phyloP scores from a whole-genome alignment of 2,329 filamentous ascomycete species.

The Epichloe uncinata region DNA sequence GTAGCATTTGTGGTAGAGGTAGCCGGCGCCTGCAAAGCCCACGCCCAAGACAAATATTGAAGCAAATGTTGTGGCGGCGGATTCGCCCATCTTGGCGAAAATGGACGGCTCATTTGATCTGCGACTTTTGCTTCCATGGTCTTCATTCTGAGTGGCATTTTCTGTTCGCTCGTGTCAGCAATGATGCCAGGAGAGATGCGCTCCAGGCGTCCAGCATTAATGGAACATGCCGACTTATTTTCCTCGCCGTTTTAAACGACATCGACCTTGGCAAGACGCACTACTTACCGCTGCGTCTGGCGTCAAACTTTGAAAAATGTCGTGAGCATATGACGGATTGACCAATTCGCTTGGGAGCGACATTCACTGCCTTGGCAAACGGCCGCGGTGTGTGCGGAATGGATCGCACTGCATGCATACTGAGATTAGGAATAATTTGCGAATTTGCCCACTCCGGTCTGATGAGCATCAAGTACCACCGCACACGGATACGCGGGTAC shows the following conservation, averaged over 20 bases:
- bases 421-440: neutral
- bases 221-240: neutral
- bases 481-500: too few relatives aligned
- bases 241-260: neutral
- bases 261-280: neutral
- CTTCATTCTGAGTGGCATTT: neutral
- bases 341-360: neutral
- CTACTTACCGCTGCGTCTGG: conserved; percentile 1
- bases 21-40: conserved; percentile 54
- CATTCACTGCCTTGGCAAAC: neutral
- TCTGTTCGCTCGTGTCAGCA: neutral
- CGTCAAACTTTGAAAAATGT: conserved; percentile 3
- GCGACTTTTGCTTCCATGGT: neutral
- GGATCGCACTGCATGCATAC: conserved; percentile 3
- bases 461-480: too few relatives aligned
- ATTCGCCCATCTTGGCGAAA: conserved; percentile 53
- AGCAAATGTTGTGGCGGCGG: conserved; percentile 62
- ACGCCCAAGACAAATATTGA: conserved; percentile 59
- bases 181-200: neutral
- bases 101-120: conserved; percentile 22
- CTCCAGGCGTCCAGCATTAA: neutral
- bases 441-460: too few relatives aligned
- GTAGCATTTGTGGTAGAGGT: conserved; percentile 71
- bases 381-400: neutral
- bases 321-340: neutral